A percentile compares a stretch with the other conserved stretches of the same genome.
phyloP scores from a whole-genome alignment of 768 basidiomycete genomes.

The Panaeolus cyanescens region DNA sequence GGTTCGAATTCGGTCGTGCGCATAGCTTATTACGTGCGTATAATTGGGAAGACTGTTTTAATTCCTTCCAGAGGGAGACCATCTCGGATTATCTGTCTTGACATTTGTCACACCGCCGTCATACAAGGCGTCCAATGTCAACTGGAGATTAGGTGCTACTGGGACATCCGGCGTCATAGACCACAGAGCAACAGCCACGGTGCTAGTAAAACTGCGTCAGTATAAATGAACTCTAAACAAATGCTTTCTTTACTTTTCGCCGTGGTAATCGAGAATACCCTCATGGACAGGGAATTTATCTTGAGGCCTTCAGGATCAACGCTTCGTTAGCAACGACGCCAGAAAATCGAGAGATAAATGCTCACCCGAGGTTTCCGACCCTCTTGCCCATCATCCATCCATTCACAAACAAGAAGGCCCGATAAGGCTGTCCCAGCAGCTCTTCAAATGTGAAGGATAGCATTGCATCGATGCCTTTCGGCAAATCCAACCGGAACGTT shows the following conservation, averaged over 20 bases:
- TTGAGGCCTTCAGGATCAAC: conserved; percentile 55
- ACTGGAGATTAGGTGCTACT: conserved; percentile 51
- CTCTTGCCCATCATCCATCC: conserved; percentile 91
- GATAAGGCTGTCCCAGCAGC: conserved; percentile 60
- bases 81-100: conserved; percentile 58
- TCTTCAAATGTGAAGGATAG: conserved; percentile 75
- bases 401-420: conserved; percentile 76
- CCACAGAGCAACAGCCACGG: conserved; percentile 71
- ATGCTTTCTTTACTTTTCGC: conserved; percentile 56
- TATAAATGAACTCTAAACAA: background rate
- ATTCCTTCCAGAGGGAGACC: conserved; percentile 39
- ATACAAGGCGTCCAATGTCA: conserved; percentile 56
- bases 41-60: too few species aligned
- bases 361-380: conserved; percentile 69
- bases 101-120: conserved; percentile 68
- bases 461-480: conserved; percentile 59
- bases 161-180: conserved; percentile 50
- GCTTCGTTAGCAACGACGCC: background rate
- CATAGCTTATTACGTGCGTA: too few species aligned
- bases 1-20: too few species aligned
- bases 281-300: conserved; percentile 81
- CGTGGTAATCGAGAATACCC: conserved; percentile 75
- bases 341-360: background rate
- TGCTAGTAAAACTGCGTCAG: conserved; percentile 30
- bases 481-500: conserved; percentile 64